Evolutionary conservation across 306 rosid genomes (phyloP).

Genomic region (Fragaria nilgerrensis): DNA sequence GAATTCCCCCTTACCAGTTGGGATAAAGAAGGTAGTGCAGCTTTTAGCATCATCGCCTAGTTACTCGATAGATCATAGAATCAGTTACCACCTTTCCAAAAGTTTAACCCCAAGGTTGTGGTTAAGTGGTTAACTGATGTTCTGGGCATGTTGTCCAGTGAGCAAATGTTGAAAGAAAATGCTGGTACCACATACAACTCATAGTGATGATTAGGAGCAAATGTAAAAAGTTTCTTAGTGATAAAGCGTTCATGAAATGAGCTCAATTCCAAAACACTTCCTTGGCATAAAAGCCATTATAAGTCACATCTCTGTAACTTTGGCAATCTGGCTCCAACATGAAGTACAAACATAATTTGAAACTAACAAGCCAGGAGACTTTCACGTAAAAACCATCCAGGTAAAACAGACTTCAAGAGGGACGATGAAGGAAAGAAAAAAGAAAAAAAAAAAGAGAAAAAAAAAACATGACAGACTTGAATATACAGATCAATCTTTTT

Average conservation of each 20-base stretch:
- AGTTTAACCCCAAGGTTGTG: not conserved
- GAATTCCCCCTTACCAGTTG: no score
- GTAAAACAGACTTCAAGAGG: not conserved
- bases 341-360: not conserved
- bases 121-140: not conserved
- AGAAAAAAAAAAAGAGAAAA: not conserved
- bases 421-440: not conserved
- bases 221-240: not conserved
- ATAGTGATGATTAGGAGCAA: not conserved
- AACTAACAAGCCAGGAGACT: not conserved
- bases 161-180: not conserved
- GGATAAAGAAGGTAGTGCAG: no score
- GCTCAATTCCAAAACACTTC: not conserved
- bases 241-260: not conserved
- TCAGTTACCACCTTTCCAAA: not conserved
- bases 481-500: constrained; percentile 8
- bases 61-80: no score
- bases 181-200: not conserved
- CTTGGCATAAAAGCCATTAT: not conserved
- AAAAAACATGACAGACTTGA: not conserved
- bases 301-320: not conserved
- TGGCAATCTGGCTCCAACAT: not conserved
- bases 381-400: not conserved
- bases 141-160: not conserved
- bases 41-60: no score